Conservation (phyloP, 768 basidiomycete genomes). For the Nevesoporus exiguus region DNA sequence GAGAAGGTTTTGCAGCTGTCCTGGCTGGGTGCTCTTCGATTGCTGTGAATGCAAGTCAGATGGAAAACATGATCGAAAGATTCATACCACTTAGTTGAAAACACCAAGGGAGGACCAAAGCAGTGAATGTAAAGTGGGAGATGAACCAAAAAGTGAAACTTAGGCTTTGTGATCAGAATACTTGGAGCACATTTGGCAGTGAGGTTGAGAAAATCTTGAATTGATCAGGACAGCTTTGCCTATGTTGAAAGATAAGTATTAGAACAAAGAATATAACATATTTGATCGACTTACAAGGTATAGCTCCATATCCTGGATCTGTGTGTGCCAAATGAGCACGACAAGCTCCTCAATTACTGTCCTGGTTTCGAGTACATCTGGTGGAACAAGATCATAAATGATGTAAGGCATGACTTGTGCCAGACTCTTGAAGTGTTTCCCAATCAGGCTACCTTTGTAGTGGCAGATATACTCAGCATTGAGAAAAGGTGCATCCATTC, state of each 20-base stretch:
- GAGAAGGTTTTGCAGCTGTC: background rate
- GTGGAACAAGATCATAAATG: conserved; percentile 30
- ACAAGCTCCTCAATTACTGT: conserved; percentile 34
- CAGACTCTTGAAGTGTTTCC: conserved; percentile 19
- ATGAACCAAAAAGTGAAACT: background rate
- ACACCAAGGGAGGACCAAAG: background rate
- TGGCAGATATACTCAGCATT: conserved; percentile 31
- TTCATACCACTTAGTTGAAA: background rate
- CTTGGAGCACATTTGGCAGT: background rate
- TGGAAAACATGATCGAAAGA: background rate
- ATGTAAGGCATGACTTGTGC: background rate
- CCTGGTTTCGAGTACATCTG: conserved; percentile 24
- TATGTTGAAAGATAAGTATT: background rate
- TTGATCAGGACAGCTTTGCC: background rate
- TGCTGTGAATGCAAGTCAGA: background rate
- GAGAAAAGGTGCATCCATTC: conserved; percentile 25
- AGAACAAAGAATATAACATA: no score
- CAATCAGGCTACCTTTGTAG: conserved; percentile 31
- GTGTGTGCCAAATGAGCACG: conserved; percentile 40
- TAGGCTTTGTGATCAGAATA: background rate
- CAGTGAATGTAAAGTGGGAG: background rate
- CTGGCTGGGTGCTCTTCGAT: background rate
- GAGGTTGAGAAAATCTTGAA: background rate
- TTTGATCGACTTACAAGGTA: background rate
- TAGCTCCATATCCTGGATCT: conserved; percentile 33